Evolutionary conservation across 345 rosid species (phyloP).

Genomic region (Euphorbia lathyris): DNA sequence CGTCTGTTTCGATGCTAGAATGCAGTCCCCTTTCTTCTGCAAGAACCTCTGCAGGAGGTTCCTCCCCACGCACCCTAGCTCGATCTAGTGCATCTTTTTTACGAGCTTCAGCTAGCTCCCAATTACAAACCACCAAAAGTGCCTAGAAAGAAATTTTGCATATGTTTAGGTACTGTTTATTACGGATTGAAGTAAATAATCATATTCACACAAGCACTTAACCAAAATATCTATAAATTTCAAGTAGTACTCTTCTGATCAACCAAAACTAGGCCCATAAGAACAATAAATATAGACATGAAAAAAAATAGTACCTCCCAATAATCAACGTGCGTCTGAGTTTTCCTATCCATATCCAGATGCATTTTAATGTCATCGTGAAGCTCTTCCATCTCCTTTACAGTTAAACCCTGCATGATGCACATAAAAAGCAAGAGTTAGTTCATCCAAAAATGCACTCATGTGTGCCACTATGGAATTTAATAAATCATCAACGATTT

Average conservation of each 20-base stretch:
- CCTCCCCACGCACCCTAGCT: constrained; percentile 93
- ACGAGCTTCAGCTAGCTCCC: constrained; percentile 94
- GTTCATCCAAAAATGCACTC: no score
- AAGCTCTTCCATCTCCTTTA: constrained; percentile 91
- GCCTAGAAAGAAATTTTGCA: constrained; percentile 46
- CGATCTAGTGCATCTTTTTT: constrained; percentile 85
- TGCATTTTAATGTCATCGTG: constrained; percentile 95
- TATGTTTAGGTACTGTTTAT: constrained; percentile 10
- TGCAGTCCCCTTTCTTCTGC: constrained; percentile 94
- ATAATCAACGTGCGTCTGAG: constrained; percentile 63
- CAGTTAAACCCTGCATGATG: constrained; percentile 92
- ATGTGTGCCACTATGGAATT: no score
- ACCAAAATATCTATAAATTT: no score
- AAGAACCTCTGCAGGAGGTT: constrained; percentile 87
- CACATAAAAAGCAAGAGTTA: no score
- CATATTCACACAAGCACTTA: no score
- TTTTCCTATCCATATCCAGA: constrained; percentile 78
- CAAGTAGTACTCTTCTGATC: no score
- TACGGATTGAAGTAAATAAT: no score
- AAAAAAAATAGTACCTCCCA: constrained; percentile 80
- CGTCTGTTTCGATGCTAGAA: constrained; percentile 82
- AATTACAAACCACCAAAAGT: constrained; percentile 78
- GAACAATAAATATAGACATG: not conserved
- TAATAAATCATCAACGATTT: no score
- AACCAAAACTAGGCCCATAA: not conserved